Evolutionary conservation across 768 basidiomycete genomes (phyloP), one percentile per base, ranked within the genome.

Genomic region (Cubamyces lactineus): DNA sequence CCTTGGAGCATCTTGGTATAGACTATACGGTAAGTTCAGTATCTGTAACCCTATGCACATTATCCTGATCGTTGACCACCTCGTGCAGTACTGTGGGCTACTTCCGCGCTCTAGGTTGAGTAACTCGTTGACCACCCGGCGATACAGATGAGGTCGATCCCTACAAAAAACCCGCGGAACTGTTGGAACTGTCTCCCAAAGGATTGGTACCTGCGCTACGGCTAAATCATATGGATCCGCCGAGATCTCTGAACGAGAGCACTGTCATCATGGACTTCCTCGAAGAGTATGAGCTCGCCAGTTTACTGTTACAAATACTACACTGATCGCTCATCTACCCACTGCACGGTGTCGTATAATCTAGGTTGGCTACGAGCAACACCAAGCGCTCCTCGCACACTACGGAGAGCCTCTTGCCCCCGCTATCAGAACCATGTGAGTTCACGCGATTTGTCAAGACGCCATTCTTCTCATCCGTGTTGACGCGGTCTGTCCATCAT

Each of bases 171-270:
- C 89, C 92, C 0, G 73, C 84, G 51, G 90, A 91, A 34, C 82
- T 94, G 19, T 78, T 95, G n/a, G 84, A 89, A 40, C 78, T 92
- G 17, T 92, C 91, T 16, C 91, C 92, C 0, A 91, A 90, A 67
- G 91, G 92, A 0, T 80, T 94, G 3, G 90, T 95, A 1, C 91
- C 92, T 0, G 90, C 81, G 0, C 67, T 91, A 28, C 83, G 80
- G 66, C 72, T 92, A 56, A 75, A 85, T 66, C 74, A 74, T 3
- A 84, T 78, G 62, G 71, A 70, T 50, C 87, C 86, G 0, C 84
- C 88, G 0, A 76, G 84, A 38, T 82, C 85, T 0, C 74, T 93
- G 13, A 89, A 92, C 71, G 92, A 94, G 71, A 91, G 89, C 69
- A 89, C 86, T 0, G 86, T 92, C 38, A 89, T 93, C 62, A 71